Conservation (phyloP, 140 eudicot genomes). For the Erigeron philadelphicus region DNA sequence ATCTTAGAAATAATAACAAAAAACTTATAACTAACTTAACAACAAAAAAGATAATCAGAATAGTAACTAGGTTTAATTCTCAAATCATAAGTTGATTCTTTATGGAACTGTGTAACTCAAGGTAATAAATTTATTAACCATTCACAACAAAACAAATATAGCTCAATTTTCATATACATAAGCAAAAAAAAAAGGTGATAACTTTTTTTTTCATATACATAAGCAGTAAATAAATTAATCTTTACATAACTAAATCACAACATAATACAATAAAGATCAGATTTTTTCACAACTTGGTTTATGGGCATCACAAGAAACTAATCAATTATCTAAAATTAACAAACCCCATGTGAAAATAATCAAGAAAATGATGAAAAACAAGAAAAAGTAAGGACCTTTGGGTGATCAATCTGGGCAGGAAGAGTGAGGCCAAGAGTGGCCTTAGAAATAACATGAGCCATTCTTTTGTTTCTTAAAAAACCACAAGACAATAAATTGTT, state of each 20-base stretch:
- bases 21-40: neutral
- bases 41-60: neutral
- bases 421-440: constrained; percentile 92
- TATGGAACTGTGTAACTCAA: constrained; percentile 17
- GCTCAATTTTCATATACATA: neutral
- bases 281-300: constrained; percentile 10
- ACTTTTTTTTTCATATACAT: neutral
- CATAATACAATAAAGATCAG: neutral
- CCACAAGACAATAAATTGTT: constrained; percentile 21
- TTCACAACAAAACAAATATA: neutral
- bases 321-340: neutral
- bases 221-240: neutral
- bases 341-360: neutral
- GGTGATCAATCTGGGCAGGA: constrained; percentile 57
- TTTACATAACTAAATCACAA: neutral
- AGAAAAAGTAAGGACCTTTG: constrained; percentile 38
- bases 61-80: neutral
- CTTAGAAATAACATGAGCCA: constrained; percentile 66
- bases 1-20: neutral
- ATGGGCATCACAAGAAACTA: neutral
- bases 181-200: too few relatives aligned
- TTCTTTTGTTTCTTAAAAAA: constrained; percentile 26
- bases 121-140: neutral
- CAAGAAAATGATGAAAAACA: constrained; percentile 7
- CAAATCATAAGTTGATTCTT: neutral